Conservation (phyloP, 257 asterid species). For the Haberlea rhodopensis region DNA sequence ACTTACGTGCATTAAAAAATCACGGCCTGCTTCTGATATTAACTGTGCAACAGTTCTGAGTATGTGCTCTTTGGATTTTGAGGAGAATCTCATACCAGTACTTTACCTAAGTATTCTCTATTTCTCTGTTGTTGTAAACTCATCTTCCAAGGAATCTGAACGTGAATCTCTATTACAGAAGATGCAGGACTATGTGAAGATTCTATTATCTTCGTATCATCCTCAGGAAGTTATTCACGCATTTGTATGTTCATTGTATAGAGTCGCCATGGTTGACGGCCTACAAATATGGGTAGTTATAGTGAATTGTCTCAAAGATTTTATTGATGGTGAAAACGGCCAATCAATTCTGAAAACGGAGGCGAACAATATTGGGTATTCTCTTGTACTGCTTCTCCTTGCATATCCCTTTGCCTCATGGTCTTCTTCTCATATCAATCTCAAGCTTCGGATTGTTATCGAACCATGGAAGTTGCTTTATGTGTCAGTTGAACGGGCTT, state of each 20-base stretch:
- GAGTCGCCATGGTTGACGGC: constrained; percentile 29
- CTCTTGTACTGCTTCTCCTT: constrained; percentile 44
- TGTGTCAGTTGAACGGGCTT: constrained; percentile 39
- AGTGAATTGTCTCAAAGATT: constrained; percentile 47
- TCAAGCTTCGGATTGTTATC: constrained; percentile 35
- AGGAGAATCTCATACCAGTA: constrained; percentile 53
- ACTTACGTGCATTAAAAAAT: constrained; percentile 30
- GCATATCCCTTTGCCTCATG: constrained; percentile 56
- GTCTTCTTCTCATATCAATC: constrained; percentile 33
- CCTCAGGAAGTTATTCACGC: constrained; percentile 49
- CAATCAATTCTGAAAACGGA: constrained; percentile 34
- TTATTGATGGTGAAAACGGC: constrained; percentile 32
- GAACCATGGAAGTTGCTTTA: constrained; percentile 56
- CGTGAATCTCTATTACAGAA: constrained; percentile 35
- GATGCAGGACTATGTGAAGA: constrained; percentile 40
- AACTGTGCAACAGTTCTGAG: constrained; percentile 27
- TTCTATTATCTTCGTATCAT: constrained; percentile 44
- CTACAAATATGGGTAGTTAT: constrained; percentile 54
- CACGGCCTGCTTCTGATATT: constrained; percentile 33
- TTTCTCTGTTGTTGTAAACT: constrained; percentile 45
- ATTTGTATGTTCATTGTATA: constrained; percentile 45
- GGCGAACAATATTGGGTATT: constrained; percentile 34
- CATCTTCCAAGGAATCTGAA: constrained; percentile 32
- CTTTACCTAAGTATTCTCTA: constrained; percentile 46
- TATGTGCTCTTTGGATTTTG: constrained; percentile 37